Base-by-base conservation (phyloP, 2,329 filamentous ascomycete species). In the Alternaria brassicicola region DNA sequence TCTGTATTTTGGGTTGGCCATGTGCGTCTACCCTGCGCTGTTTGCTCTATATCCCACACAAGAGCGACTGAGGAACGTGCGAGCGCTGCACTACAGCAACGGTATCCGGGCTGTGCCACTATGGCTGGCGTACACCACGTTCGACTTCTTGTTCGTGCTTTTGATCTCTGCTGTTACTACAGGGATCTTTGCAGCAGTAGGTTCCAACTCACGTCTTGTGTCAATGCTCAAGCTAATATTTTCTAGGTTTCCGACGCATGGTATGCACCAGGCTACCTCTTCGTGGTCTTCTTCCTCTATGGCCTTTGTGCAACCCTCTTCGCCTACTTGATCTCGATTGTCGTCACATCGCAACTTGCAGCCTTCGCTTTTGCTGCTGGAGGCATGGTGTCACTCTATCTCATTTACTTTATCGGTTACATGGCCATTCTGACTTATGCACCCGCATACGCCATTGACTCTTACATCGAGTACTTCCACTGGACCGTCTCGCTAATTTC, bases 31-130 rank as follows among this genome's bases (percentile, higher is more conserved):
- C 68, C 92, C 93, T 1, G 92, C 89, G 13, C 93, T 97, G 81
- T 96, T 97, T 68, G 86, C 91, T 0, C 81, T 97, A 4, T 97
- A 97, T 71, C 91, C 92, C 0, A 96, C 92, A n/a, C 82, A 90
- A 26, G 93, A 97, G 76, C 85, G 92, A 25, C 81, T 92, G 10
- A 82, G 88, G 48, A 90, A 92, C 63, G 91, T 97, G 23, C 86
- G 93, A 50, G 90, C 90, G 15, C 81, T 97, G 28, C 89, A 97
- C 76, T 97, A 96, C 78, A 96, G 91, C 52, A 97, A 97, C 71
- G 93, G 93, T 45, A 92, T 97, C 26, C 84, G 91, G 12, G 89
- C 91, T 0, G 81, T 91, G 8, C 92, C 93, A 0, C 81, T 97
- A 2, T 97, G 94, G 93, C 78, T 91, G 5, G 91, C 93, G 1